Evolutionary conservation across 495 filamentous ascomycete genomes (phyloP), one percentile per base, ranked within the genome.

Genomic region (Friedmanniomyces simplex): DNA sequence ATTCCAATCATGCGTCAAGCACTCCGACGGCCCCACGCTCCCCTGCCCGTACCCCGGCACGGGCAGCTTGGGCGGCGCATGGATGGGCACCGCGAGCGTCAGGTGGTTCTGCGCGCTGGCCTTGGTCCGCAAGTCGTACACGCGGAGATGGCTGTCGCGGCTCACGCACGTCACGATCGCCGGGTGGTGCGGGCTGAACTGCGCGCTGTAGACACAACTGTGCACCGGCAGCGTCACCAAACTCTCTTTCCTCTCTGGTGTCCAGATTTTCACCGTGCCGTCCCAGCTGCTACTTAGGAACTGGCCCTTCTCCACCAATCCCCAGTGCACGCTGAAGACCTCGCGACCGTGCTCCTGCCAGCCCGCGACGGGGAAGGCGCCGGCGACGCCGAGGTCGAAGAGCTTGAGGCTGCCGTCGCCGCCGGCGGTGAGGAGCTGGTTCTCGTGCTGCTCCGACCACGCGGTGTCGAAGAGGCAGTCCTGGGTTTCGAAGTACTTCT

Each of bases 1-100:
- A 70, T 98, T 98, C 94, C 94, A 97, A 71, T 98, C 93, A 68
- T 96, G 93, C 1, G 91, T 96, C 16, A 98, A 79, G 28, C 85
- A 79, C 73, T 98, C 93, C 18, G 78, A 75, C 0, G 85, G 85
- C n/a, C 78, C 71, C 51, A 75, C 48, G 70, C 57, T 72, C 28
- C 72, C 72, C 11, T 73, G 66, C 0, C 75, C 71, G 42, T 63
- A 55, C 8, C 71, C 71, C 36, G 69, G 67, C 18, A 60, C 41
- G 2, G 46, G 37, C n/a, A 65, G 59, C 56, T 68, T 69, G 3
- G 78, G 76, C 2, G 78, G 74, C 2, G 78, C 75, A 68, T 95
- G 90, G 59, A 90, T 87, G 11, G 88, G 87, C 46, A 96, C 85
- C 50, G 82, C 76, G 28, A 84, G 66, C 13, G 79, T 82, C 51